These are phyloP conservation scores for Skeletonema tropicum DNA, from an alignment of 108 stramenopile genomes.

Conservation along the genomic window DNA sequence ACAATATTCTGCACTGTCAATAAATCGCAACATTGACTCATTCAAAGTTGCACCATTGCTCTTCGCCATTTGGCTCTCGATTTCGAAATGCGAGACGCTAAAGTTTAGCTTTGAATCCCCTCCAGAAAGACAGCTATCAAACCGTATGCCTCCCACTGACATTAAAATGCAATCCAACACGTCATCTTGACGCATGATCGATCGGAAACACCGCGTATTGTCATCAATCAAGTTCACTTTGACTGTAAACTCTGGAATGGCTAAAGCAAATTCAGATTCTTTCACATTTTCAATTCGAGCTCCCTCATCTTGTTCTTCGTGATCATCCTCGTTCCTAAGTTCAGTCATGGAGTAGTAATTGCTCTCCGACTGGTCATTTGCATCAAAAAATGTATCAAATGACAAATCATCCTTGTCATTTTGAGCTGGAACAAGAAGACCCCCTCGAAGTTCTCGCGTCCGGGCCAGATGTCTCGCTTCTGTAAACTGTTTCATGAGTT, in stretches of 20 bases:
- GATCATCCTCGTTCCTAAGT: conserved; percentile 16
- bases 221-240: conserved; percentile 49
- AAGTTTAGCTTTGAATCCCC: conserved; percentile 40
- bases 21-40: conserved; percentile 29
- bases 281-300: conserved; percentile 26
- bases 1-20: conserved; percentile 32
- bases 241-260: conserved; percentile 50
- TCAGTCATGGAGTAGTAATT: conserved; percentile 53
- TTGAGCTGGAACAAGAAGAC: conserved; percentile 65
- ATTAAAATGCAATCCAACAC: conserved; percentile 61
- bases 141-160: conserved; percentile 58
- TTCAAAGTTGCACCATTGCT: conserved; percentile 10
- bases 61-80: conserved; percentile 60
- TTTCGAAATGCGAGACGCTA: conserved; percentile 63
- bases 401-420: conserved; percentile 59
- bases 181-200: not conserved
- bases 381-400: conserved; percentile 87
- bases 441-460: conserved; percentile 68
- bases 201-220: not conserved
- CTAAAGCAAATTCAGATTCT: conserved; percentile 62
- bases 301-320: conserved; percentile 3
- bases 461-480: conserved; percentile 74
- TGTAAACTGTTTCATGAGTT: conserved; percentile 78
- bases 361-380: conserved; percentile 67
- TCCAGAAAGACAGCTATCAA: conserved; percentile 36